Conservation (phyloP, 1,284 basidiomycete genomes). For the Rhodotorula mucilaginosa region DNA sequence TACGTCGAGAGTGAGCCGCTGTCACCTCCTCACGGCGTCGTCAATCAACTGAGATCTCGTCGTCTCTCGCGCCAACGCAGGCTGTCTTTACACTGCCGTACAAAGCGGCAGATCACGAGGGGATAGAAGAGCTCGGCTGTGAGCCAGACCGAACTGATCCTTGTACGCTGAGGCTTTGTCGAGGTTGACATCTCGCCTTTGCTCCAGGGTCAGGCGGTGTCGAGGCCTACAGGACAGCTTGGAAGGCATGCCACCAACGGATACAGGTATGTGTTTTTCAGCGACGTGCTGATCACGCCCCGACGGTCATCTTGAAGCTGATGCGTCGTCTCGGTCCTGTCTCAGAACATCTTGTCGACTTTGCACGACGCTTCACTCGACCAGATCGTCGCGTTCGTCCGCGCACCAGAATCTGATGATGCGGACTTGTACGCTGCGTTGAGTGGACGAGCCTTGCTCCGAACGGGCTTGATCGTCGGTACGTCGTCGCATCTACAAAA, state of each 20-base stretch:
- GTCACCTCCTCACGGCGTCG: background rate
- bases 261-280: constrained; percentile 10
- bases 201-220: background rate
- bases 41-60: background rate
- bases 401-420: background rate
- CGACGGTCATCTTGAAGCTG: no score
- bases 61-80: background rate
- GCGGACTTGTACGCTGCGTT: constrained; percentile 6
- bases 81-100: constrained; percentile 28
- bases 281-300: background rate
- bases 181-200: background rate
- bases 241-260: background rate
- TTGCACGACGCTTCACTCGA: constrained; percentile 37
- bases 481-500: background rate
- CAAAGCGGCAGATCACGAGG: background rate
- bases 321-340: background rate
- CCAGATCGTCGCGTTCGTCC: constrained; percentile 28
- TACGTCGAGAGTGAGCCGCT: constrained; percentile 26
- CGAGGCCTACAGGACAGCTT: constrained; percentile 21
- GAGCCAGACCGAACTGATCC: background rate
- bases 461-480: constrained; percentile 35
- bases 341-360: constrained; percentile 20
- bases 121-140: background rate
- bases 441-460: background rate
- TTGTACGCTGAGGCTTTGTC: background rate